These are phyloP conservation scores for Emmonsiellopsis sp. DNA, from an alignment of 2,329 filamentous ascomycete genomes.

Conservation along the genomic window DNA sequence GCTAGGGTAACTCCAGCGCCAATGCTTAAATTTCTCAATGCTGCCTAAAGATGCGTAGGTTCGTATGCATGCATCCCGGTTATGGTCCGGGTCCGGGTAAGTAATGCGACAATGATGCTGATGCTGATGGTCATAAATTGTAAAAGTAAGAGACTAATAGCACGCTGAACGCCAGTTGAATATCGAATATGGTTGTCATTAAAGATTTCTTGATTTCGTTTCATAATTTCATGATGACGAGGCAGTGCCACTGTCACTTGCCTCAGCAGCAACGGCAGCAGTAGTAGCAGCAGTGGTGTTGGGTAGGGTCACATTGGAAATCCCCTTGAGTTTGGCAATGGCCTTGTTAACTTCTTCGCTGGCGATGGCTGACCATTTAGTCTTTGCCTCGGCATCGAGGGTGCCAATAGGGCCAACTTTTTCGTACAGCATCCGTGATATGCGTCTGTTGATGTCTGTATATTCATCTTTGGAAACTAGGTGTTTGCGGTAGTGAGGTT, in stretches of 20 bases:
- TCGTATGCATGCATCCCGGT: too few species aligned
- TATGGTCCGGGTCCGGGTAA: too few species aligned
- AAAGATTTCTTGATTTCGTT: not conserved
- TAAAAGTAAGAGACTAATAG: too few species aligned
- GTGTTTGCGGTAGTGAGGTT: conserved; percentile 71
- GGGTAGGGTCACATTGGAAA: too few species aligned
- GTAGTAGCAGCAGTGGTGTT: too few species aligned
- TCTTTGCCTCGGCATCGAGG: conserved; percentile 57
- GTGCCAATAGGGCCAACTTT: conserved; percentile 40
- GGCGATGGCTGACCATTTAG: conserved; percentile 67
- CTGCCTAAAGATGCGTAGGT: too few species aligned
- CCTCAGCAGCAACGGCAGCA: not conserved
- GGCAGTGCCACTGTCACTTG: conserved; percentile 10
- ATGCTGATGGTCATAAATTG: too few species aligned
- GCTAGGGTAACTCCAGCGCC: too few species aligned
- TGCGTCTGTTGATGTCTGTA: conserved; percentile 79
- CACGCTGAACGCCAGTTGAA: not conserved
- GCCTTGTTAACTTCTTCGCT: conserved; percentile 70
- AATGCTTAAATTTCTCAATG: too few species aligned
- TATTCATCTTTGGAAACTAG: conserved; percentile 83
- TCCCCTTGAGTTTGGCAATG: conserved; percentile 37
- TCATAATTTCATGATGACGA: conserved; percentile 6
- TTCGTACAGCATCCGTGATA: conserved; percentile 82
- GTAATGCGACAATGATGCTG: too few species aligned
- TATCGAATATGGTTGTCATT: not conserved